Percentiles rank a stretch among this genome's conserved stretches.
These are phyloP conservation scores for Cylindrodendrum hubeiense DNA, from an alignment of 2,329 filamentous ascomycete genomes.

Conservation along the genomic window DNA sequence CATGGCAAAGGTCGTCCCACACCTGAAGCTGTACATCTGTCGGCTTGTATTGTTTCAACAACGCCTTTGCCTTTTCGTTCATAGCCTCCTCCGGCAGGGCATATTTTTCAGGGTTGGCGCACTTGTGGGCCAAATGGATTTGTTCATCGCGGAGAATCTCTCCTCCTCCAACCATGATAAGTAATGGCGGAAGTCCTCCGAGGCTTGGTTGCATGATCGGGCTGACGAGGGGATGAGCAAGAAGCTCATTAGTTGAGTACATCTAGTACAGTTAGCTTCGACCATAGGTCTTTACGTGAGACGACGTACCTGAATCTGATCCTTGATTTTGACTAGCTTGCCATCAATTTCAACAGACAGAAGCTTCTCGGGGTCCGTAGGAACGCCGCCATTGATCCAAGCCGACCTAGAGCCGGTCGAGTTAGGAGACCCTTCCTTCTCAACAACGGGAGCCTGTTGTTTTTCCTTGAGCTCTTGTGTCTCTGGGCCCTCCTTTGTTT, in stretches of 20 bases:
- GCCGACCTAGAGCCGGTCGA: constrained; percentile 36
- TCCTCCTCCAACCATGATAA: constrained; percentile 88
- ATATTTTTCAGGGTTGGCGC: constrained; percentile 84
- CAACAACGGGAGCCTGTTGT: constrained; percentile 50
- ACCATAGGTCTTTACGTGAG: not conserved
- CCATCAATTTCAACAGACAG: constrained; percentile 80
- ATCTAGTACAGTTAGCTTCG: constrained; percentile 59
- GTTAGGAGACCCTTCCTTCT: constrained; percentile 33
- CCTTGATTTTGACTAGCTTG: constrained; percentile 78
- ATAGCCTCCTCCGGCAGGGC: constrained; percentile 75
- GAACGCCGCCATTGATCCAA: constrained; percentile 45
- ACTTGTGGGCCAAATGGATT: constrained; percentile 95
- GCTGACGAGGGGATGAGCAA: constrained; percentile 90
- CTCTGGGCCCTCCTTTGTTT: constrained; percentile 35
- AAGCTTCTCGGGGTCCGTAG: constrained; percentile 47
- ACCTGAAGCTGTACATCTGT: constrained; percentile 95
- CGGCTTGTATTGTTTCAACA: constrained; percentile 77
- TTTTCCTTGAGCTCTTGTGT: constrained; percentile 46
- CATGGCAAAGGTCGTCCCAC: constrained; percentile 96
- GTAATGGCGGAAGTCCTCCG: constrained; percentile 87
- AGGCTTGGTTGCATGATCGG: constrained; percentile 89
- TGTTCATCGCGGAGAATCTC: constrained; percentile 95
- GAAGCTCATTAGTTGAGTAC: constrained; percentile 84
- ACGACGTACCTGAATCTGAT: constrained; percentile 86
- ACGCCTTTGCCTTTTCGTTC: constrained; percentile 70